Evolutionary conservation across 345 rosid genomes (phyloP), one percentile per base, ranked within the genome.

Genomic region (Acer yangbiense): DNA sequence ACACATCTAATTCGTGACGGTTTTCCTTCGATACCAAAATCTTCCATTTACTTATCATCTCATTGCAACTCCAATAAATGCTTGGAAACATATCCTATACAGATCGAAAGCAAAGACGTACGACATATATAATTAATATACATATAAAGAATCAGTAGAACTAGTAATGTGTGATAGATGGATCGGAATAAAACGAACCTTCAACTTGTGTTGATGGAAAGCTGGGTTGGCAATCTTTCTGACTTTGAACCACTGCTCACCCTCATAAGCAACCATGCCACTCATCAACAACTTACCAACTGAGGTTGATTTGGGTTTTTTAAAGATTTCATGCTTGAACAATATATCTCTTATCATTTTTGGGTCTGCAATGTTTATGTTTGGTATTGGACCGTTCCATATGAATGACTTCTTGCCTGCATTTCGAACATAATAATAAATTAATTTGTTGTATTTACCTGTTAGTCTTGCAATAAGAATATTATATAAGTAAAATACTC

Each of bases 31-130:
- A 23, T 1, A 74, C 43, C 76, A 79, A 2, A 32, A 50, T 39
- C 66, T 82, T 83, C 91, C 89, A 88, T n/a, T 68, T 68, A 6
- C 18, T 65, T 66, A 88, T 73, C 85, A 88, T 78, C 17, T 74
- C 65, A 7, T 10, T 65, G 35, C 87, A 83, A 52, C 85, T 77
- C 39, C 63, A 52, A 32, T 82, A 25, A 32, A 82, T 46, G 2
- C 68, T 74, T 9, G 89, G 89, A 7, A 82, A 23, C 85, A 86
- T 81, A 58, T 77, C 65, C 89, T 86, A 61, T 8, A 44, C 7
- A 70, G 0, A 27, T 41, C 43, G 13, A 32, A 11, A 41, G 27
- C 27, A 25, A 25, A n/a, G n/a, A n/a, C n/a, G n/a, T n/a, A n/a
- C n/a, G 1, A 1, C n/a, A 25, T 1, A 1, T 25, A 25, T 1